Percentiles rank a stretch among this genome's conserved stretches.
Conservation (phyloP, 495 filamentous ascomycete genomes). For the Aspergillus steynii region DNA sequence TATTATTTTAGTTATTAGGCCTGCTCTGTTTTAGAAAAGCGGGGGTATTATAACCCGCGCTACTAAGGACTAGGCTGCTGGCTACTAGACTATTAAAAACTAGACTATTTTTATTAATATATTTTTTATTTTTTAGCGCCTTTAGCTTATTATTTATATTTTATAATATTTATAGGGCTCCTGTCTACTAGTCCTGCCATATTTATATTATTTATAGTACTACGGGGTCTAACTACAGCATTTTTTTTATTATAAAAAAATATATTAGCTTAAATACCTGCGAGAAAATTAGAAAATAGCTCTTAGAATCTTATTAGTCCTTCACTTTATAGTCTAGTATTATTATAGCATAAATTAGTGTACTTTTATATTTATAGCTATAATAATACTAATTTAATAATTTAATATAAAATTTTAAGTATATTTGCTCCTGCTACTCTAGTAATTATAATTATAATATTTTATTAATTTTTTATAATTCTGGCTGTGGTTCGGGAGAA, state of each 20-base stretch:
- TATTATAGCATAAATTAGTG: conserved; percentile 12
- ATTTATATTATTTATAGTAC: conserved; percentile 1
- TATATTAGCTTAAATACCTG: conserved; percentile 15
- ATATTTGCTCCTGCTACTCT: neutral
- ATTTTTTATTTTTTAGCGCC: neutral
- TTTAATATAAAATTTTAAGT: conserved; percentile 19
- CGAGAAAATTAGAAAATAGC: conserved; percentile 9
- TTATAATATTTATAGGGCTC: neutral
- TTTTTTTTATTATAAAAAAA: conserved; percentile 15
- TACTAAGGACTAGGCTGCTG: too few relatives aligned
- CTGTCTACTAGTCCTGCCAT: neutral
- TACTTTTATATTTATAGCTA: conserved; percentile 10
- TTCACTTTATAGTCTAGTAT: conserved; percentile 1
- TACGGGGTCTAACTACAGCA: conserved; percentile 10
- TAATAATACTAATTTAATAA: conserved; percentile 14
- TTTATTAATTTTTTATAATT: neutral
- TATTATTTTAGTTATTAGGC: too few relatives aligned
- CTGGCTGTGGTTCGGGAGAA: too few relatives aligned
- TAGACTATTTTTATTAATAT: too few relatives aligned
- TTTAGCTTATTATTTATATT: too few relatives aligned
- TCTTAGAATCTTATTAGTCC: conserved; percentile 3
- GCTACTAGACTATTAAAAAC: too few relatives aligned
- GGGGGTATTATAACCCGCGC: too few relatives aligned
- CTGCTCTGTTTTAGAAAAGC: too few relatives aligned
- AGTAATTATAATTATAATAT: neutral